Percentiles rank a stretch among this genome's conserved stretches.
These are phyloP conservation scores for Boletellus deceptivus DNA, from an alignment of 1,284 basidiomycete species.

Conservation along the genomic window DNA sequence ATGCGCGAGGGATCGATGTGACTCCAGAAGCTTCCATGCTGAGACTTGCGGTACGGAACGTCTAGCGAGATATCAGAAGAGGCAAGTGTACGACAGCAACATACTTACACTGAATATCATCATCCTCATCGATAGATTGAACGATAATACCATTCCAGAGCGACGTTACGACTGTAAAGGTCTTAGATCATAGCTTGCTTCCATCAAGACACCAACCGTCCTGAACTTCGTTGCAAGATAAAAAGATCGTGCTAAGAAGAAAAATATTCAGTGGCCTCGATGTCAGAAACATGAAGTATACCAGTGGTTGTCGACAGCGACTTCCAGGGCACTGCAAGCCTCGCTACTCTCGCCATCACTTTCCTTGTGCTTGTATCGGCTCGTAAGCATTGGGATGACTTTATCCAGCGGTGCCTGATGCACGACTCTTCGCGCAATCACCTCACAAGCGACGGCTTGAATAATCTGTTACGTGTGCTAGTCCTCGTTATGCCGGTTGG, in stretches of 20 bases:
- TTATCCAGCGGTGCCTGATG: constrained; percentile 65
- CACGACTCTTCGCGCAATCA: constrained; percentile 80
- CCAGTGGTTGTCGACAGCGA: constrained; percentile 60
- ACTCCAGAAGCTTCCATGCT: constrained; percentile 58
- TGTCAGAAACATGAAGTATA: constrained; percentile 30
- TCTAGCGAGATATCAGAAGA: constrained; percentile 42
- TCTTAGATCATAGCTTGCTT: constrained; percentile 6
- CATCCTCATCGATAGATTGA: constrained; percentile 68
- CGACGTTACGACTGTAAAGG: constrained; percentile 54
- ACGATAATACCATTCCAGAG: constrained; percentile 84
- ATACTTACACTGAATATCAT: constrained; percentile 67
- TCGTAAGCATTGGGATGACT: constrained; percentile 71
- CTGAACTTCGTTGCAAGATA: constrained; percentile 87
- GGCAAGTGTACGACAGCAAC: neutral
- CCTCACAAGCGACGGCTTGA: constrained; percentile 80
- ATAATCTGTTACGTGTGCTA: neutral
- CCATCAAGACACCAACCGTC: constrained; percentile 48
- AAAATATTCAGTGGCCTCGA: constrained; percentile 7
- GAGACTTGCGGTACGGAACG: constrained; percentile 53
- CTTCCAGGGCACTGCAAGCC: constrained; percentile 31
- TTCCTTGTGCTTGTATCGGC: constrained; percentile 72
- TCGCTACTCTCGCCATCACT: constrained; percentile 54
- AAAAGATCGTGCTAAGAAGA: constrained; percentile 66
- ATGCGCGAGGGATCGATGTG: constrained; percentile 79
- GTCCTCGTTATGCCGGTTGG: neutral